Base-by-base conservation (phyloP, 2,329 filamentous ascomycete genomes). In the Trichoderma atrobrunneum region DNA sequence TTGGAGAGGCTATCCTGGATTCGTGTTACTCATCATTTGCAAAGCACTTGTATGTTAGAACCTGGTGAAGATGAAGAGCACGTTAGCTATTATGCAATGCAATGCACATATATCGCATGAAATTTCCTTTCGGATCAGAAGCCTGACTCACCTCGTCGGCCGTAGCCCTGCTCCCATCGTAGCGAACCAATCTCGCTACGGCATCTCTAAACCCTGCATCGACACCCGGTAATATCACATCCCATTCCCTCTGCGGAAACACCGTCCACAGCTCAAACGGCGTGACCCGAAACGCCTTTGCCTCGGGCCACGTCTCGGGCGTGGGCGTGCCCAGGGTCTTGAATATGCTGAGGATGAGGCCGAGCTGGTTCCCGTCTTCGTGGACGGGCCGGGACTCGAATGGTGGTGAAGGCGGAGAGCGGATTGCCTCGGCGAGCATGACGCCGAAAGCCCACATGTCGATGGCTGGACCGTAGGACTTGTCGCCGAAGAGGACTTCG, bases 361-460 rank as follows among this genome's bases (percentile, higher is more conserved):
- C 93, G 51, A 99, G 85, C 81, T 99, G 96, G 78, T 93, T 98
- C 0, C 97, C 96, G 65, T 98, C 87, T 76, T 97, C 93, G 73
- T 88, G 85, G 0, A 84, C 85, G 3, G 86, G 80, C 1, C 94
- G 92, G 4, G 94, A 93, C 79, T 96, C 92, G 76, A 99, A 98
- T 1, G 98, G 85, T 0, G 92, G 87, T n/a, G 73, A 83, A 59
- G 83, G 89, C 76, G 79, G 86, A 75, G 75, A 85, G 74, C 80
- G 86, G 78, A 83, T 90, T 78, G 81, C 93, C 81, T 98, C 95
- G 5, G 94, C 93, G 12, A 97, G 88, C 77, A 97, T 92, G 74
- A 92, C 91, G 1, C 97, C 96, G 0, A 92, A 87, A 5, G 91
- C 92, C 96, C 97, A 99, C 82, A 98, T 90, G 80, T 99, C 96